Conservation (phyloP, 768 basidiomycete species). For the Rhodotorula toruloides region DNA sequence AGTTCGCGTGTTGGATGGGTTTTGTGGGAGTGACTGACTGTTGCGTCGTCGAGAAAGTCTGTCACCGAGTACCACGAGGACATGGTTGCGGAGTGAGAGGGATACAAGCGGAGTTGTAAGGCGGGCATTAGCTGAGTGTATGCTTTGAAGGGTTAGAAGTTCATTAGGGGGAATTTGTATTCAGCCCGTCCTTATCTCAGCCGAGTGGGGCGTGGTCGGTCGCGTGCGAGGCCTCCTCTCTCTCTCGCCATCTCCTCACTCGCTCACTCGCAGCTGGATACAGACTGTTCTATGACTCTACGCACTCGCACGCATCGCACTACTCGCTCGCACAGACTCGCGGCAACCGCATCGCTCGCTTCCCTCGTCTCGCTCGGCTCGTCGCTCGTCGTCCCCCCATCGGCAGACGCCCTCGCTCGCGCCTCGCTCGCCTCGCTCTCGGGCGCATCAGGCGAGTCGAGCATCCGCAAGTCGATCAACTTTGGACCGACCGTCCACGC, state of each 20-base stretch:
- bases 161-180: too few species aligned
- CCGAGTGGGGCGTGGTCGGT: too few species aligned
- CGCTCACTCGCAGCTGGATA: too few species aligned
- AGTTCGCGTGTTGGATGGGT: background rate
- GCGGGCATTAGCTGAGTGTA: background rate
- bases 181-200: too few species aligned
- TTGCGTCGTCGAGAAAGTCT: slow-evolving; percentile 39
- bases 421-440: background rate
- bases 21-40: slow-evolving; percentile 19
- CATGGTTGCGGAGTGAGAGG: background rate
- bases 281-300: background rate
- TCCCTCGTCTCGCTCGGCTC: slow-evolving; percentile 1
- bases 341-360: slow-evolving; percentile 15
- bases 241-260: too few species aligned
- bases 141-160: background rate
- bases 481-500: slow-evolving; percentile 79
- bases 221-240: too few species aligned
- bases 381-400: background rate
- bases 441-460: background rate
- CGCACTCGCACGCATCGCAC: background rate
- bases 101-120: background rate
- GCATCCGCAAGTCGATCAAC: slow-evolving; percentile 72
- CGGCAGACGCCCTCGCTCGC: background rate
- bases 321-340: background rate
- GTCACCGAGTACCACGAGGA: slow-evolving; percentile 24